Evolutionary conservation across 148 eudicot species (phyloP), one percentile per base, ranked within the genome.

Genomic region (Vaccinium vitisidaea): DNA sequence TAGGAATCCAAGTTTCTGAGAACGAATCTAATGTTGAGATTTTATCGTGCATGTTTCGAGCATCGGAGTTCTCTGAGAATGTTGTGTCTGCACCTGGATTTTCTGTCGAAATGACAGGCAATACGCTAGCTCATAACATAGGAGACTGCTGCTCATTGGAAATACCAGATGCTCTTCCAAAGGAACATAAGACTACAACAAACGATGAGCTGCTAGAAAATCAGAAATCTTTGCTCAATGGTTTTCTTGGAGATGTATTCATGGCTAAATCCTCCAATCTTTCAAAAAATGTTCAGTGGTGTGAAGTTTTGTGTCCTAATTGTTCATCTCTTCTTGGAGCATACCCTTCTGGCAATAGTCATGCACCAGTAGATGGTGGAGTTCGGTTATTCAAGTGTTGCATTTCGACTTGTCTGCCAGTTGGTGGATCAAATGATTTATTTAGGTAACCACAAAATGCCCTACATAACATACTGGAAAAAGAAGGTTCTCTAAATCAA

Each of bases 221-320:
- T 84, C 95, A 94, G 86, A 95, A 93, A 88, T 85, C 91, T 70
- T 94, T 97, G 65, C 93, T 95, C 11, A 91, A 97, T 85, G 98
- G 98, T 55, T 94, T 90, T 90, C 96, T 97, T 83, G 98, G 98
- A 80, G 90, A 92, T 84, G 88, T 89, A 63, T 97, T 97, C 90
- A 88, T 95, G 90, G 91, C 89, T 48, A 89, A 80, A 80, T 85
- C 93, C 52, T 89, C 98, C 27, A 81, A 90, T 85, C 93, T 97
- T 82, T 94, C 99, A 25, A 93, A 97, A 88, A 95, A 94, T 58
- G 87, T 97, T 82, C 84, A 85, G 46, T 97, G 99, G 99, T 74
- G 83, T 52, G 89, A 91, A 32, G 88, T 90, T 84, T 81, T 84
- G 75, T 97, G 99, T 86, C 98, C 93, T 23, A 86, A 91, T 53